A percentile compares a stretch with the other conserved stretches of the same genome.
Conservation (phyloP, 2,329 filamentous ascomycete genomes). For the Zymoseptoria pseudotritici region DNA sequence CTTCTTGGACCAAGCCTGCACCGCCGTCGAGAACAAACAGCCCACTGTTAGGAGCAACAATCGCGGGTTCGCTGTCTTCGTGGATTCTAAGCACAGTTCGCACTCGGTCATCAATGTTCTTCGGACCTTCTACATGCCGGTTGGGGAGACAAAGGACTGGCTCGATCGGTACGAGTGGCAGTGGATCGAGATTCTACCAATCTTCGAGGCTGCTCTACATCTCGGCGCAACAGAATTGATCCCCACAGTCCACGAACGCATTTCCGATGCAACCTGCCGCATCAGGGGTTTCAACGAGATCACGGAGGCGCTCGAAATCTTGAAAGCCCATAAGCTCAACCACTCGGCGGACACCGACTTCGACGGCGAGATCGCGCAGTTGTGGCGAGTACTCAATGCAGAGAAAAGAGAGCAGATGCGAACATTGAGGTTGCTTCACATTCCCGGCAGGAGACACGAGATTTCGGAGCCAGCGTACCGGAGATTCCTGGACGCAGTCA, state of each 20-base stretch:
- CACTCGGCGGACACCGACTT: not conserved
- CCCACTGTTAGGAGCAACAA: too few relatives aligned
- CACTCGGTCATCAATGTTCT: too few relatives aligned
- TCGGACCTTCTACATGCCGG: too few relatives aligned
- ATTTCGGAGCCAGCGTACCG: not conserved
- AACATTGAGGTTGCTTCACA: not conserved
- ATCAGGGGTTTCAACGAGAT: not conserved
- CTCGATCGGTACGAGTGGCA: too few relatives aligned
- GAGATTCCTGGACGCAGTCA: not conserved
- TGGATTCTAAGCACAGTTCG: too few relatives aligned
- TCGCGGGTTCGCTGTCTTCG: not conserved
- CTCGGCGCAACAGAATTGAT: not conserved
- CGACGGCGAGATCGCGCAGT: not conserved
- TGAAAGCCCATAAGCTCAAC: not conserved
- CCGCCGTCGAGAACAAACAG: not conserved
- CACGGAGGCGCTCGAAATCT: not conserved
- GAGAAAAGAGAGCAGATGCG: not conserved
- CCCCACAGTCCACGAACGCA: not conserved
- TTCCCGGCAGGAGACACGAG: not conserved
- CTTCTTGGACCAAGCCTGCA: not conserved
- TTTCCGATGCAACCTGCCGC: not conserved
- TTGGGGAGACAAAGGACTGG: too few relatives aligned
- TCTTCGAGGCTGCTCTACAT: not conserved
- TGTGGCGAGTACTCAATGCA: not conserved
- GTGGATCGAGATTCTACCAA: not conserved